Conservation (phyloP, 306 rosid genomes). For the Cicer cuneatum region DNA sequence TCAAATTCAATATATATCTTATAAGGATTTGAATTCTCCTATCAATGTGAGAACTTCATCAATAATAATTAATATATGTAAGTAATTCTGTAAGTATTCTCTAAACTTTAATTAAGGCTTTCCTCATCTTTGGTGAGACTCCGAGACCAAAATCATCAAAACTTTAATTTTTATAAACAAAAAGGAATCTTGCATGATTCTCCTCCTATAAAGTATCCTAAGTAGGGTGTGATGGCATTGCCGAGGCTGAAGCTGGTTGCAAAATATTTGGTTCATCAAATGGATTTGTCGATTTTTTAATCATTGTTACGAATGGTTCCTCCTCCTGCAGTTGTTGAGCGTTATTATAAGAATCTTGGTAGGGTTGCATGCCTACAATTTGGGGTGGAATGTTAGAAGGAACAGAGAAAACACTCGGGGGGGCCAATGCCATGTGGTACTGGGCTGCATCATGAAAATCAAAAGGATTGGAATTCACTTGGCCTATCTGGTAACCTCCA, state of each 20-base stretch:
- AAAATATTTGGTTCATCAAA: slow-evolving; percentile 38
- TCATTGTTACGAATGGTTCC: slow-evolving; percentile 9
- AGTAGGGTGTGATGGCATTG: slow-evolving; percentile 20
- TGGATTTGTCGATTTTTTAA: slow-evolving; percentile 44
- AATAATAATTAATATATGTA: too few species aligned
- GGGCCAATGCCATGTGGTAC: not conserved
- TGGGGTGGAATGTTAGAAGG: slow-evolving; percentile 18
- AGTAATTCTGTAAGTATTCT: too few species aligned
- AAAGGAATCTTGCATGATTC: not conserved
- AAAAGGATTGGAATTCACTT: slow-evolving; percentile 47
- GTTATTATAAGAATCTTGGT: slow-evolving; percentile 35
- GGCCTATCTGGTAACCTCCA: slow-evolving; percentile 15
- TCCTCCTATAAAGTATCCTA: not conserved
- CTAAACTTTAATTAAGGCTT: too few species aligned
- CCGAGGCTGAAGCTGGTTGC: not conserved
- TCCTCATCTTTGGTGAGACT: too few species aligned
- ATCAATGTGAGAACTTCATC: too few species aligned
- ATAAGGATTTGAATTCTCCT: too few species aligned
- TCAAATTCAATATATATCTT: too few species aligned
- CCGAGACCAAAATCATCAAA: too few species aligned
- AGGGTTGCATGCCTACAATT: slow-evolving; percentile 10
- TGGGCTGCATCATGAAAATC: slow-evolving; percentile 22
- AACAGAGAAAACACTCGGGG: not conserved
- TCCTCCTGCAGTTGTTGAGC: slow-evolving; percentile 38
- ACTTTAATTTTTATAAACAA: too few species aligned